Base-by-base conservation (phyloP, 257 asterid genomes). In the Agastache rugosa region DNA sequence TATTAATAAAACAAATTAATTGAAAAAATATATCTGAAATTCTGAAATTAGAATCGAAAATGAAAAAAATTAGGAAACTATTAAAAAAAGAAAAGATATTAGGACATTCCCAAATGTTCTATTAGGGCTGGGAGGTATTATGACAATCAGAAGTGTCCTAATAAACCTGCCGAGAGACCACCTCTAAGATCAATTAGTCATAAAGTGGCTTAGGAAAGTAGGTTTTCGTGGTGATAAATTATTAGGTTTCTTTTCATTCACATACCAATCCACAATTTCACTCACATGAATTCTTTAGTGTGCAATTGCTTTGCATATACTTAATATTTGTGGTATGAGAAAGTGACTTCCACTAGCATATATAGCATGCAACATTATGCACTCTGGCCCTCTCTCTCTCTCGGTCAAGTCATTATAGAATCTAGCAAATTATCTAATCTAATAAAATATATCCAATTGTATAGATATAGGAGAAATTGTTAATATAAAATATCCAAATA, bases 191-290 rank as follows among this genome's bases (percentile, higher is more conserved):
- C 12, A 35, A 63, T 42, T 41, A 39, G 55, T 77, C 3, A 63
- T 14, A 77, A 71, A 54, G 63, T 62, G 27, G 72, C 17, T 48
- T 27, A 41, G 20, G 19, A 77, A 54, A 71, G 81, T 63, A 64
- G 77, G 70, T 41, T 66, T 75, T 39, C 20, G 45, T 77, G 77
- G 47, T 22, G 63, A 77, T 63, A 10, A 64, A 64, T 77, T 77
- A 44, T 71, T 37, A 63, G 77, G 77, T 20, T 71, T 71, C 60
- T 51, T 77, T 71, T 66, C 15, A 54, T 63, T 63, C 81, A 77
- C 29, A 63, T 15, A 0, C 75, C 60, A 50, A 17, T 29, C 58
- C 59, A 47, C 41, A 35, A 61, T 23, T 37, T 51, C 44, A 58
- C 14, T 37, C 50, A 66, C 7, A 34, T 23, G 12, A 72, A 56